Conservation (phyloP, 768 basidiomycete species). For the Leccinum disarticulatum region DNA sequence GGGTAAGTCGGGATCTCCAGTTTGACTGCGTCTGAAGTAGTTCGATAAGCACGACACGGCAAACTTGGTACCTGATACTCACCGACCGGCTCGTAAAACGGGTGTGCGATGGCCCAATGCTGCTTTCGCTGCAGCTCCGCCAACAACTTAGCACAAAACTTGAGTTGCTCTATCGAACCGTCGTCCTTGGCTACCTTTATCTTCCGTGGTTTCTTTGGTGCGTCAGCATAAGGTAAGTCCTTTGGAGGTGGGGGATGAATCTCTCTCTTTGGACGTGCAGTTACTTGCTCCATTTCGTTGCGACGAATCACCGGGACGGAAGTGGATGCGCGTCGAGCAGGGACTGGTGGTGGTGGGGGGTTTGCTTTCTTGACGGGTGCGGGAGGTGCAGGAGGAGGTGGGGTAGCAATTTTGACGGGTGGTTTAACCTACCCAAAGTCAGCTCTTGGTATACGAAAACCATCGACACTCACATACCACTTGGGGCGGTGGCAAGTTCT, state of each 20-base stretch:
- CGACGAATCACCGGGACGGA: conserved; percentile 84
- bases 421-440: conserved; percentile 39
- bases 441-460: conserved; percentile 17
- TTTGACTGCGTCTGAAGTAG: conserved; percentile 63
- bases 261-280: conserved; percentile 92
- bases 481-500: conserved; percentile 73
- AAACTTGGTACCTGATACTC: conserved; percentile 35
- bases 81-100: conserved; percentile 96
- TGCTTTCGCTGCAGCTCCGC: conserved; percentile 78
- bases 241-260: conserved; percentile 95
- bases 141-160: conserved; percentile 76
- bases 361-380: conserved; percentile 28
- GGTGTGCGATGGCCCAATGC: conserved; percentile 66
- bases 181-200: conserved; percentile 60
- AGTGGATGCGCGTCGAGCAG: conserved; percentile 71
- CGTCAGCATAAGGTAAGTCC: conserved; percentile 82
- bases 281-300: conserved; percentile 54
- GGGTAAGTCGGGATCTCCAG: conserved; percentile 83
- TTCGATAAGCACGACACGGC: not conserved
- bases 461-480: conserved; percentile 56
- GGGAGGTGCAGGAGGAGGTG: conserved; percentile 44
- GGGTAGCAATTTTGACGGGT: conserved; percentile 40
- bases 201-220: conserved; percentile 66
- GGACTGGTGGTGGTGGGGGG: conserved; percentile 38
- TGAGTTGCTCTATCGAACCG: conserved; percentile 77